Conservation (phyloP, 345 rosid genomes). For the Corymbia maculata region DNA sequence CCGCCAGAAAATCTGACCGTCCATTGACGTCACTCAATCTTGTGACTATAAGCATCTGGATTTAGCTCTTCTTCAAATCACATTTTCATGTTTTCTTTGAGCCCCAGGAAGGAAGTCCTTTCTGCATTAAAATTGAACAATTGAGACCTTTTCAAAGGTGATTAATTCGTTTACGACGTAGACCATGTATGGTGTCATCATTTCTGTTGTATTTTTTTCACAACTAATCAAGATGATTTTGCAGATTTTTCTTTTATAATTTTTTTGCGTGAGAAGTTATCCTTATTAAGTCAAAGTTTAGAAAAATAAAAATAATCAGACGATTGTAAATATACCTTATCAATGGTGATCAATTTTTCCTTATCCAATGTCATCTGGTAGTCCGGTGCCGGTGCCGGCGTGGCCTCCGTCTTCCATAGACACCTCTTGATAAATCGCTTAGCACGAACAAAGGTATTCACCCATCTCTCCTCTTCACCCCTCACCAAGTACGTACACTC, state of each 20-base stretch:
- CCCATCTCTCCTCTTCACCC: neutral
- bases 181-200: fast-evolving
- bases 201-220: too few relatives aligned
- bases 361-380: neutral
- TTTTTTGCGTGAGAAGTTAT: neutral
- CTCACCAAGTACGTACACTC: neutral
- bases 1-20: too few relatives aligned
- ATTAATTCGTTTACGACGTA: neutral
- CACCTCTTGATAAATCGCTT: neutral
- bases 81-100: too few relatives aligned
- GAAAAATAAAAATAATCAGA: neutral
- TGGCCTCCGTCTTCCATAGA: neutral
- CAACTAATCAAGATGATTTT: neutral
- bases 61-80: too few relatives aligned
- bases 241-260: fast-evolving
- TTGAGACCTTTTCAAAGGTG: fast-evolving
- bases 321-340: neutral
- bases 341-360: neutral
- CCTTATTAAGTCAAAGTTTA: neutral
- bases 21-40: too few relatives aligned
- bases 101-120: too few relatives aligned
- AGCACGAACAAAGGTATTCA: neutral
- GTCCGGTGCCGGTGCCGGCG: neutral
- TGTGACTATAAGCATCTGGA: too few relatives aligned
- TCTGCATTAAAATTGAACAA: too few relatives aligned